phyloP scores from a whole-genome alignment of 768 basidiomycete species.

The Amanita pseudoporphyria region DNA sequence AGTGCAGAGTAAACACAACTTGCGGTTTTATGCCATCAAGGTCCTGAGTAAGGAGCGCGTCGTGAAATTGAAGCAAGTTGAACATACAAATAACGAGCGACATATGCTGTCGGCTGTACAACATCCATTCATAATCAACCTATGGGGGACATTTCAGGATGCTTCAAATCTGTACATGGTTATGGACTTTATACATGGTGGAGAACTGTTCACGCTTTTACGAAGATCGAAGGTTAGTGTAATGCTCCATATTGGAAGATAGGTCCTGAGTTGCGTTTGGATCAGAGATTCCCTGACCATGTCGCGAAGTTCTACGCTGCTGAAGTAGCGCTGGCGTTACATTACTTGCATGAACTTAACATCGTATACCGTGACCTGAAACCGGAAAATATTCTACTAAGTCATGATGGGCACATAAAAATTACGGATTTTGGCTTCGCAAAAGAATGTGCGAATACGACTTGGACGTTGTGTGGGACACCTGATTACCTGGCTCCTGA shows the following conservation, averaged over 20 bases:
- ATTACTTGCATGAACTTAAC: constrained; percentile 76
- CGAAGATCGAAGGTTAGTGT: constrained; percentile 75
- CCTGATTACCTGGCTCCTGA: constrained; percentile 98
- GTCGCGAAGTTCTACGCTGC: constrained; percentile 98
- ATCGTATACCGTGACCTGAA: constrained; percentile 98
- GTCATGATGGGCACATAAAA: constrained; percentile 93
- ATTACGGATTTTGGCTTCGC: constrained; percentile 97
- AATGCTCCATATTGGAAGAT: constrained; percentile 8
- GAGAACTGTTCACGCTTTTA: constrained; percentile 91
- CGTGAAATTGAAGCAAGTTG: constrained; percentile 87
- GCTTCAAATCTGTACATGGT: constrained; percentile 93
- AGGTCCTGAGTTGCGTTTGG: constrained; percentile 11
- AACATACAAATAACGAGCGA: constrained; percentile 96
- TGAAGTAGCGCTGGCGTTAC: constrained; percentile 87
- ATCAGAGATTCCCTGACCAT: constrained; percentile 87
- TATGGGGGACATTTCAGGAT: constrained; percentile 96
- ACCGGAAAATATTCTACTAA: constrained; percentile 92
- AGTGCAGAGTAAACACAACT: constrained; percentile 90
- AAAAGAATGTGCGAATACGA: constrained; percentile 76
- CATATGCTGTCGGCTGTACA: constrained; percentile 76
- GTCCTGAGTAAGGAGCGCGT: constrained; percentile 91
- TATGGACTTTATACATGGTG: constrained; percentile 94
- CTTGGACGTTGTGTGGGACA: constrained; percentile 94
- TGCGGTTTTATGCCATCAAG: constrained; percentile 95
- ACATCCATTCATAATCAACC: constrained; percentile 91